Percentiles rank a stretch among this genome's conserved stretches.
Conservation (phyloP, 1,284 basidiomycete genomes). For the Mycena sp. region DNA sequence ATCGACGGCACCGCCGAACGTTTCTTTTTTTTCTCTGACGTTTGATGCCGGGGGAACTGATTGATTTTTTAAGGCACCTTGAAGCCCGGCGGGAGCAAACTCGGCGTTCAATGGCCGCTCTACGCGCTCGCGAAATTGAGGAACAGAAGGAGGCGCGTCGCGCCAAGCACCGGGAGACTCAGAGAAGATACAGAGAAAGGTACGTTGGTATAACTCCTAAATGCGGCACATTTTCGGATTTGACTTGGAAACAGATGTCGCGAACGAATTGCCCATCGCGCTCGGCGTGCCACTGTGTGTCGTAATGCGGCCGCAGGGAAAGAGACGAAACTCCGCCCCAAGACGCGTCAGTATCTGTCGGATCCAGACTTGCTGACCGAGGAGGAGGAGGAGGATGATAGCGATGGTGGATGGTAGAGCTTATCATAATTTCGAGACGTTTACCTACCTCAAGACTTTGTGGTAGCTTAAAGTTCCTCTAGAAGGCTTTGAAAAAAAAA, state of each 20-base stretch:
- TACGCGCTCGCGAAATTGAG: neutral
- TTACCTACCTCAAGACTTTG: no score
- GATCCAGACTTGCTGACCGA: slow-evolving; percentile 1
- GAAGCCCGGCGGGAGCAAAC: neutral
- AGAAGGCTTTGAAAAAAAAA: no score
- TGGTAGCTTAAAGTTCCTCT: no score
- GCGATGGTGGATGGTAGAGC: neutral
- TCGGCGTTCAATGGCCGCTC: neutral
- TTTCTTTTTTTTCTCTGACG: neutral
- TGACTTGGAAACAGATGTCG: no score
- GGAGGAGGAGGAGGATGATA: neutral
- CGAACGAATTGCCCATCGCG: no score
- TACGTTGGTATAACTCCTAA: neutral
- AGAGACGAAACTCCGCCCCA: no score
- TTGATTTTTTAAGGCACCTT: neutral
- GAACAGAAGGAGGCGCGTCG: neutral
- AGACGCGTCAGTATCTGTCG: no score
- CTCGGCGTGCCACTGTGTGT: no score
- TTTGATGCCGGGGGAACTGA: neutral
- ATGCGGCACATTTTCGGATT: no score
- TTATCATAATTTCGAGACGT: no score
- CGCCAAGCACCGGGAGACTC: slow-evolving; percentile 7
- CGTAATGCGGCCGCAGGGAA: no score
- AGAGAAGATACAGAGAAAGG: slow-evolving; percentile 14
- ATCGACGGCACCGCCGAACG: neutral